Conservation (phyloP, 2,329 filamentous ascomycete genomes). For the Fusarium pilosicola region DNA sequence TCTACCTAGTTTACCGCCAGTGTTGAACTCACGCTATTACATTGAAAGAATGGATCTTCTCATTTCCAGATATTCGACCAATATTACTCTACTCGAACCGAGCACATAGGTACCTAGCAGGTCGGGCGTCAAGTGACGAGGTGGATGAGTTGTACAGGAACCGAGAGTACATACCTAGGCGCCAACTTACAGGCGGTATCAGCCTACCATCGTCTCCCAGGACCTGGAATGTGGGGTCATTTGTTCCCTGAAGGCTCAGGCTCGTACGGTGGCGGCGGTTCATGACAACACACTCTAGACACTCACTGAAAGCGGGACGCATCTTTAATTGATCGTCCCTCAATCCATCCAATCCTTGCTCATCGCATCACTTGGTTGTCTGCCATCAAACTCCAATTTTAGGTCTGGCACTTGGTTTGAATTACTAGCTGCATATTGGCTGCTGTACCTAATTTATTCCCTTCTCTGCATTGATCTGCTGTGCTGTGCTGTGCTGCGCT, state of each 20-base stretch:
- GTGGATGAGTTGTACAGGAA: not conserved
- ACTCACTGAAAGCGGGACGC: slow-evolving; percentile 16
- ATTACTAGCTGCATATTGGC: slow-evolving; percentile 21
- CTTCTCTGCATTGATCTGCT: slow-evolving; percentile 5
- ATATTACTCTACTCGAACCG: not conserved
- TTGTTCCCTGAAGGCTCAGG: slow-evolving; percentile 22
- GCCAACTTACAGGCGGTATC: not conserved
- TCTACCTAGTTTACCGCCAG: not conserved
- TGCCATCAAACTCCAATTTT: slow-evolving; percentile 30
- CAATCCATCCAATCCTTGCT: slow-evolving; percentile 40
- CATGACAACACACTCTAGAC: slow-evolving; percentile 24
- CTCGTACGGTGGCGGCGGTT: slow-evolving; percentile 21
- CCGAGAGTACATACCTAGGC: not conserved
- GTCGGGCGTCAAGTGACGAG: not conserved
- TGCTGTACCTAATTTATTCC: not conserved
- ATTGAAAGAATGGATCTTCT: not conserved
- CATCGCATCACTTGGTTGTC: slow-evolving; percentile 32
- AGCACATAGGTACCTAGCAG: not conserved
- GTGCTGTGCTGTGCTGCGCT: not conserved
- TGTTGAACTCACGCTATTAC: not conserved
- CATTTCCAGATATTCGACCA: not conserved
- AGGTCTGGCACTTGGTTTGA: slow-evolving; percentile 5
- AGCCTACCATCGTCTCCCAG: not conserved
- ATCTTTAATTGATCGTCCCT: slow-evolving; percentile 37
- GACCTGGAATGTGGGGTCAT: not conserved